These are phyloP conservation scores for Aristolochia fimbriata DNA, from an alignment of 164 flowering plant genomes.

Conservation along the genomic window DNA sequence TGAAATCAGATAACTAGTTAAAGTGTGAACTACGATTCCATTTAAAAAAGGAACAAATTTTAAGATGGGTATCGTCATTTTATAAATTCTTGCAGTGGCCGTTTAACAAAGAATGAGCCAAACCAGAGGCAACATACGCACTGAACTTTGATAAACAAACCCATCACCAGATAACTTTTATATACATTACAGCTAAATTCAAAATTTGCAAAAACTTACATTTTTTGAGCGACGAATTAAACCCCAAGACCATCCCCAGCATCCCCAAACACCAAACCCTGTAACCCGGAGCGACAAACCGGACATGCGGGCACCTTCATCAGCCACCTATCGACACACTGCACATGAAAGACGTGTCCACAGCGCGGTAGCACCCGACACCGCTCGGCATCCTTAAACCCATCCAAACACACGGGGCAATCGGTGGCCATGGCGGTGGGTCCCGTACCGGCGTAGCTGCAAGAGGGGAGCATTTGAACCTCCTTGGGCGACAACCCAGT, in stretches of 20 bases:
- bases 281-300: conserved; percentile 27
- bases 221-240: background rate
- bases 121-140: too few species aligned
- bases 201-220: too few species aligned
- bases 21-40: too few species aligned
- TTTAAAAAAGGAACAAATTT: too few species aligned
- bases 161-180: too few species aligned
- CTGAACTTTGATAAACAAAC: too few species aligned
- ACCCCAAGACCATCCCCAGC: background rate
- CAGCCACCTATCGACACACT: conserved; percentile 56
- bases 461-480: conserved; percentile 27
- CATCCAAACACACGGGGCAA: conserved; percentile 57
- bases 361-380: conserved; percentile 42
- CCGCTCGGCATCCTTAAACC: conserved; percentile 31
- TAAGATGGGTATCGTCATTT: too few species aligned
- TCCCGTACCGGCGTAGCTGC: conserved; percentile 13
- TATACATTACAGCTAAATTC: too few species aligned
- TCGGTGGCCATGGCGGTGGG: conserved; percentile 5
- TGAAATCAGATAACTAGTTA: too few species aligned
- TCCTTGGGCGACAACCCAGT: conserved; percentile 21
- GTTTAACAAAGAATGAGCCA: too few species aligned
- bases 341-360: conserved; percentile 48
- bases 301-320: conserved; percentile 48
- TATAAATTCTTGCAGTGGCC: too few species aligned
- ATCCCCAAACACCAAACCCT: background rate